Evolutionary conservation across 257 asterid species (phyloP), one percentile per base, ranked within the genome.

Genomic region (Solanum pennellii): DNA sequence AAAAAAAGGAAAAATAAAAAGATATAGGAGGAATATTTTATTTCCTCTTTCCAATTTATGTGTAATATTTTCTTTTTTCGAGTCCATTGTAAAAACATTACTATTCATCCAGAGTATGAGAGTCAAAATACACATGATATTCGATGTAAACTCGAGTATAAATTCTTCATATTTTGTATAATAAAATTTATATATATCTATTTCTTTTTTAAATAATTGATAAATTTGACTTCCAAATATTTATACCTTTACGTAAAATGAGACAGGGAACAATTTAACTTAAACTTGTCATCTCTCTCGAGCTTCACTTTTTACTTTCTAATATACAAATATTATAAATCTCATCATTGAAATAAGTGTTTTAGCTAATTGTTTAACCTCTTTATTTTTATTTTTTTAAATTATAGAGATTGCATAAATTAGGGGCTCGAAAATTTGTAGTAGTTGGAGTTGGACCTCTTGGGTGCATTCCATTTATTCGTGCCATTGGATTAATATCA

Each of bases 381-480:
- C 11, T 86, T 20, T 16, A 13, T 18, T 13, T 7, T 62, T 8
- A 1, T 16, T 25, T 21, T 5, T 11, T n/a, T n/a, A n/a, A 60
- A 9, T 66, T 71, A 39, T n/a, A 93, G 95, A 25, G 90, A 71
- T 20, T 93, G 52, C 88, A 91, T 35, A 60, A 11, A 59, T 85
- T 92, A 84, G 95, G 95, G 73, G 95, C 93, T n/a, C 89, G 94
- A 52, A 93, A 90, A 62, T 80, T 93, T 44, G 90, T 91, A 1
- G 90, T 93, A 0, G 93, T 91, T 25, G 93, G 91, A 18, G 29
- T 93, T 13, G 95, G 95, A 35, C 95, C 95, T 35, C 90, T 93
- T 3, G 95, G 95, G 6, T 93, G 93, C 87, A 93, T 93, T 39
- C 94, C 95, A 5, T 92, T 93, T 71, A 80, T 92, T 25, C 91